Evolutionary conservation across 768 basidiomycete species (phyloP).

Genomic region (Tephrocybe rancida): DNA sequence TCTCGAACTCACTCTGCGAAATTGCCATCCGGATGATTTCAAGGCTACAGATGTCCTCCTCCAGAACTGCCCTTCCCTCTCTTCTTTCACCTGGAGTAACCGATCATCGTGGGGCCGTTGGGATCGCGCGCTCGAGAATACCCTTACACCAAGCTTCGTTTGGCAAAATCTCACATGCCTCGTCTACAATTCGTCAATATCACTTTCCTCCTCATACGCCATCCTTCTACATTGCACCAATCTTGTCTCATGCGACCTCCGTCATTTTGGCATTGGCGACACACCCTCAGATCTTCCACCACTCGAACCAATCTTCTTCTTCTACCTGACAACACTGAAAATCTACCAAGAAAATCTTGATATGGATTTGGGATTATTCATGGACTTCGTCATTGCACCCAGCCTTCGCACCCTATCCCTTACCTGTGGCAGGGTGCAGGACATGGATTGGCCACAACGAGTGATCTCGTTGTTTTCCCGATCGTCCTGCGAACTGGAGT

Average conservation of each 20-base stretch:
- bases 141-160: constrained; percentile 13
- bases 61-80: constrained; percentile 16
- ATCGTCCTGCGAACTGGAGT: constrained; percentile 16
- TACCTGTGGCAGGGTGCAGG: constrained; percentile 20
- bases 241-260: constrained; percentile 19
- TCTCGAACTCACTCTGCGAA: constrained; percentile 21
- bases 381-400: constrained; percentile 22
- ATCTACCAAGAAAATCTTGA: constrained; percentile 24
- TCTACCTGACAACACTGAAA: constrained; percentile 17
- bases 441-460: constrained; percentile 18
- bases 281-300: constrained; percentile 3
- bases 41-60: constrained; percentile 16
- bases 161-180: constrained; percentile 23
- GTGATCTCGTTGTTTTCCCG: constrained; percentile 17
- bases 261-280: constrained; percentile 18
- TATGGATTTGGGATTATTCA: constrained; percentile 20
- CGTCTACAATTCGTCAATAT: constrained; percentile 21
- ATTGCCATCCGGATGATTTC: constrained; percentile 19
- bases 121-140: constrained; percentile 17
- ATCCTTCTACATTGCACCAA: constrained; percentile 21
- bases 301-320: constrained; percentile 10
- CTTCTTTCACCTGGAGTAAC: constrained; percentile 21
- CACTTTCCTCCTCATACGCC: constrained; percentile 17
- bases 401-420: constrained; percentile 15
- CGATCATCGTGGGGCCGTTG: constrained; percentile 20